A percentile compares a stretch with the other conserved stretches of the same genome.
These are phyloP conservation scores for Nidularia sp. DNA, from an alignment of 768 basidiomycete genomes.

Conservation along the genomic window DNA sequence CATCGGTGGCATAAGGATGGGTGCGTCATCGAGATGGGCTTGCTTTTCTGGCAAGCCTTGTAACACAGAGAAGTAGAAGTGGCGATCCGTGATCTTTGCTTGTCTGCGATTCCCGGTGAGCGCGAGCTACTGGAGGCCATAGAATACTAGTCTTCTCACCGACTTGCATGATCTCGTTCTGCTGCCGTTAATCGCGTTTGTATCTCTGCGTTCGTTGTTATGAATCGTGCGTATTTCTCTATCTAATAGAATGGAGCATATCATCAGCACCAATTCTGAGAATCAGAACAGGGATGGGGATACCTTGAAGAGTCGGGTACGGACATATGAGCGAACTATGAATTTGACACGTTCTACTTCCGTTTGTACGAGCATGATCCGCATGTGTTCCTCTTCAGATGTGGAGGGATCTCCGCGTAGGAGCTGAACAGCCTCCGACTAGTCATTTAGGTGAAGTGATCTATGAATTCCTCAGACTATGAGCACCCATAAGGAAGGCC, in stretches of 20 bases:
- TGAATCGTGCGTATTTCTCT: constrained; percentile 81
- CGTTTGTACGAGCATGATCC: constrained; percentile 90
- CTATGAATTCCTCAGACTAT: constrained; percentile 4
- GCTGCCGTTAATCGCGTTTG: constrained; percentile 80
- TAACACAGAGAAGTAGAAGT: constrained; percentile 77
- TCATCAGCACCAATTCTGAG: too few relatives aligned
- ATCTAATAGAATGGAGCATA: too few relatives aligned
- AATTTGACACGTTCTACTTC: constrained; percentile 95
- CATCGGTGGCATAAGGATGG: constrained; percentile 73
- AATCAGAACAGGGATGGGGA: constrained; percentile 6
- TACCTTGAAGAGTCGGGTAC: constrained; percentile 85
- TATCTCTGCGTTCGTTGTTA: constrained; percentile 63
- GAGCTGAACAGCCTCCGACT: constrained; percentile 78
- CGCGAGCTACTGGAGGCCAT: background rate
- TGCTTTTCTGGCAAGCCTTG: constrained; percentile 79
- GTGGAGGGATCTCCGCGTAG: constrained; percentile 78
- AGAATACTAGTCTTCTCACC: constrained; percentile 34
- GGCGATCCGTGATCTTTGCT: constrained; percentile 69
- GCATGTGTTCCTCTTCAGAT: constrained; percentile 90
- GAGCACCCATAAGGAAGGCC: constrained; percentile 14
- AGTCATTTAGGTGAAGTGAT: constrained; percentile 8
- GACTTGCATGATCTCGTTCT: constrained; percentile 77
- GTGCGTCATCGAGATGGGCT: constrained; percentile 70
- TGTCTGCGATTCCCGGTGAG: constrained; percentile 44
- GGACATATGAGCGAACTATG: constrained; percentile 83